These are phyloP conservation scores for Fistulinella prunicolor DNA, from an alignment of 768 basidiomycete species.

Conservation along the genomic window DNA sequence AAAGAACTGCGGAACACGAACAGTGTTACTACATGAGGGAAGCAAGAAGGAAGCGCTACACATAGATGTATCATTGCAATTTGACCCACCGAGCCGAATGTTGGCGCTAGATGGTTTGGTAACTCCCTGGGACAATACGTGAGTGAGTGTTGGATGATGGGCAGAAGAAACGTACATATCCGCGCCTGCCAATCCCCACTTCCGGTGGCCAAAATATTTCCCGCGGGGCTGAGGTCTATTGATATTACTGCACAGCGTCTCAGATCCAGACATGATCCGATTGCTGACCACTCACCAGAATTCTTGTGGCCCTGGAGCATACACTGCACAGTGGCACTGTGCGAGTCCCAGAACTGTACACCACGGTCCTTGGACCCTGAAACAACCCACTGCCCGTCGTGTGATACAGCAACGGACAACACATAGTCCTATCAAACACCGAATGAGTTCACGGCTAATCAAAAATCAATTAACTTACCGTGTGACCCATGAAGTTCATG, in stretches of 20 bases:
- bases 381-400: constrained; percentile 93
- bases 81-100: constrained; percentile 4
- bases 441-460: background rate
- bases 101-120: constrained; percentile 26
- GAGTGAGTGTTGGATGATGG: constrained; percentile 1
- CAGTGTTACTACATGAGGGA: constrained; percentile 21
- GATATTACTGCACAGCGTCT: constrained; percentile 52
- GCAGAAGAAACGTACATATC: constrained; percentile 48
- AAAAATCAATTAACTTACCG: constrained; percentile 42
- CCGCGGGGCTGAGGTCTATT: constrained; percentile 63
- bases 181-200: constrained; percentile 70
- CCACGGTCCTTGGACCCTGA: constrained; percentile 95
- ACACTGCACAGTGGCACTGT: constrained; percentile 76
- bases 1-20: constrained; percentile 9
- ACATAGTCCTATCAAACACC: constrained; percentile 56
- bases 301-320: constrained; percentile 84
- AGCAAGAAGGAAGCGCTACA: constrained; percentile 28
- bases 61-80: constrained; percentile 17
- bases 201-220: constrained; percentile 63
- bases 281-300: constrained; percentile 45
- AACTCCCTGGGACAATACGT: constrained; percentile 24
- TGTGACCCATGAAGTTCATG: constrained; percentile 89
- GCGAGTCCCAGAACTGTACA: constrained; percentile 91
- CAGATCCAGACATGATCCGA: constrained; percentile 3
- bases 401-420: constrained; percentile 74